Percentiles rank a stretch among this genome's conserved stretches.
Evolutionary conservation across 352 stramenopile species (phyloP).

Genomic region (Aphanomyces invadans): DNA sequence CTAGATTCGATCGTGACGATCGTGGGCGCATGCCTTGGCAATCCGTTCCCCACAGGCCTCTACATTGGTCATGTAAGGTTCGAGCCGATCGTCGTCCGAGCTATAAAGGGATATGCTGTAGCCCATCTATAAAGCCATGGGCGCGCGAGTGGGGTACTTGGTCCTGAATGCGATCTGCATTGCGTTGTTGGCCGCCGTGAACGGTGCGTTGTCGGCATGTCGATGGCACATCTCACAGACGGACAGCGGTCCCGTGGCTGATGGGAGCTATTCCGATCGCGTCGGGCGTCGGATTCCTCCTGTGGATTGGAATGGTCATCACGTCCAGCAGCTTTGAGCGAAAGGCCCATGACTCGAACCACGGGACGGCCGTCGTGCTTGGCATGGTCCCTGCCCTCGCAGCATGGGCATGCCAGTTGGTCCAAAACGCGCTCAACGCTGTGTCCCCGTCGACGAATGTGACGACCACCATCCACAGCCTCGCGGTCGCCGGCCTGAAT

Average conservation of each 20-base stretch:
- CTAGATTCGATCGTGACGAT: constrained; percentile 36
- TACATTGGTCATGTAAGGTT: constrained; percentile 44
- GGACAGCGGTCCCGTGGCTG: constrained; percentile 29
- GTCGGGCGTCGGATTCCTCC: constrained; percentile 37
- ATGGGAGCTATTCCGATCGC: constrained; percentile 34
- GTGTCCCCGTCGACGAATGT: constrained; percentile 18
- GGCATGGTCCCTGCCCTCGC: constrained; percentile 37
- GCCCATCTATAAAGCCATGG: constrained; percentile 45
- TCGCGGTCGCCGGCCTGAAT: constrained; percentile 32
- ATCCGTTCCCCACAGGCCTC: constrained; percentile 37
- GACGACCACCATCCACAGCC: constrained; percentile 24
- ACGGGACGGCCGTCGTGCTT: constrained; percentile 36
- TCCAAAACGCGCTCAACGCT: constrained; percentile 30
- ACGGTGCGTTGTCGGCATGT: too few species aligned
- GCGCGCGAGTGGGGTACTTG: constrained; percentile 33
- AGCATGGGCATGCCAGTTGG: constrained; percentile 37
- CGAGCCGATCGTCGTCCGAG: too few species aligned
- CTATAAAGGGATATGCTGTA: too few species aligned
- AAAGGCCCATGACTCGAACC: constrained; percentile 33
- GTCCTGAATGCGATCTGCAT: constrained; percentile 30
- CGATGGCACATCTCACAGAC: too few species aligned
- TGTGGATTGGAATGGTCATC: constrained; percentile 47
- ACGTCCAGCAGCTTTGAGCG: constrained; percentile 37
- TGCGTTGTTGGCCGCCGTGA: constrained; percentile 30
- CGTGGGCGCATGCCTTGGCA: constrained; percentile 33